Conservation (phyloP, 2,329 filamentous ascomycete species). For the Elsinoe perseae region DNA sequence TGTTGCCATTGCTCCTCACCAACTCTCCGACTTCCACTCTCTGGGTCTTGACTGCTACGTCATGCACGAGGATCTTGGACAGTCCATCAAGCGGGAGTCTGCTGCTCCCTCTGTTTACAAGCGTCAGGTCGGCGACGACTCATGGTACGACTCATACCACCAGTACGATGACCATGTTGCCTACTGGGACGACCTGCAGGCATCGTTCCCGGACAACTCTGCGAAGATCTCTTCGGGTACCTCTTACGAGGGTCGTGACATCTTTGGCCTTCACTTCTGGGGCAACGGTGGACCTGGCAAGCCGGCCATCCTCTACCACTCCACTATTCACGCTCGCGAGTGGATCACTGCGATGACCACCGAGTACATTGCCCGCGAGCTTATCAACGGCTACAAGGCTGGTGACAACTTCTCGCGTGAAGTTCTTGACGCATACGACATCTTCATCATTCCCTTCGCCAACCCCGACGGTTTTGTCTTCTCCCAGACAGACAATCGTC, state of each 20-base stretch:
- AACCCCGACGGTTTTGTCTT: constrained; percentile 15
- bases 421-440: constrained; percentile 56
- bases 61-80: constrained; percentile 41
- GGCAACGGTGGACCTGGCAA: constrained; percentile 41
- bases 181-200: constrained; percentile 43
- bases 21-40: constrained; percentile 24
- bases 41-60: constrained; percentile 29
- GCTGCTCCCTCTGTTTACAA: constrained; percentile 12
- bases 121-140: constrained; percentile 24
- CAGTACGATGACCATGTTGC: constrained; percentile 45
- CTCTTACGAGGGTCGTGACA: constrained; percentile 28
- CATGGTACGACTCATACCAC: constrained; percentile 50
- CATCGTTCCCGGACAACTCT: constrained; percentile 39
- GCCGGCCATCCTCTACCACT: constrained; percentile 50
- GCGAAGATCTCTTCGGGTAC: constrained; percentile 44
- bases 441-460: constrained; percentile 20
- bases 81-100: constrained; percentile 36
- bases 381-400: constrained; percentile 28
- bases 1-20: constrained; percentile 19
- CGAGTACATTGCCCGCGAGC: constrained; percentile 47
- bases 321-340: constrained; percentile 53
- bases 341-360: constrained; percentile 47
- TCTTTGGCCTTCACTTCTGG: constrained; percentile 46
- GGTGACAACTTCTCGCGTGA: constrained; percentile 60
- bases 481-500: constrained; percentile 47